Evolutionary conservation across 2,329 filamentous ascomycete genomes (phyloP).

Genomic region (Pseudogymnoascus destructans): DNA sequence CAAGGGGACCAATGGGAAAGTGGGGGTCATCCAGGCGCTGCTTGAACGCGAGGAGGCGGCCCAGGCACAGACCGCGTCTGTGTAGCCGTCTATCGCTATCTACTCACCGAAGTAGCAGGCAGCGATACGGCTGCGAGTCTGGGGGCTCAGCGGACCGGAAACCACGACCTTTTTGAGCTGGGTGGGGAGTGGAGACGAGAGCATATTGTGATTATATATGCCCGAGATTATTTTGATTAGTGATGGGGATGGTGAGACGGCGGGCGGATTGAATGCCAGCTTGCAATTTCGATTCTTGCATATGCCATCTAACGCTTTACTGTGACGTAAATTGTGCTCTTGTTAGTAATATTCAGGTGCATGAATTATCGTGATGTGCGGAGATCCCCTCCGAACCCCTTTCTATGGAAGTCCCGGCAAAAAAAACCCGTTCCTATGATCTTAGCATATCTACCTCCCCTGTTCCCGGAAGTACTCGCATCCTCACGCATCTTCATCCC

Average conservation of each 20-base stretch:
- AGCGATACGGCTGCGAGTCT: conserved; percentile 8
- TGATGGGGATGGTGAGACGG: not conserved
- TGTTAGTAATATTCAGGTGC: not conserved
- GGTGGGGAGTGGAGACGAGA: not conserved
- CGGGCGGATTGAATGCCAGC: not conserved
- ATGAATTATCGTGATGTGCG: not conserved
- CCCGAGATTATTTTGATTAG: not conserved
- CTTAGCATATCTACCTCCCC: not conserved
- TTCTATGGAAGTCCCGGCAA: not conserved
- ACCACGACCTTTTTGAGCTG: conserved; percentile 24
- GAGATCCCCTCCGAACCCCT: not conserved
- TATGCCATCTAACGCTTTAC: not conserved
- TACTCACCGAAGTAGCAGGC: not conserved
- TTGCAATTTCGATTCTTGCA: not conserved
- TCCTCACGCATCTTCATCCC: not conserved
- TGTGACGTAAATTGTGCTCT: not conserved
- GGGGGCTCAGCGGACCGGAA: conserved; percentile 26
- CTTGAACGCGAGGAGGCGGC: conserved; percentile 40
- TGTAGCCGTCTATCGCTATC: conserved; percentile 21
- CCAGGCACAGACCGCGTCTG: conserved; percentile 24
- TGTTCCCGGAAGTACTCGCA: not conserved
- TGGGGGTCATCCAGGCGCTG: conserved; percentile 42
- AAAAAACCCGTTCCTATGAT: not conserved
- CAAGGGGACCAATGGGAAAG: conserved; percentile 31
- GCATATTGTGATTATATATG: not conserved